phyloP scores from a whole-genome alignment of 805 yeast species.

The Kluyveromyces lactis region DNA sequence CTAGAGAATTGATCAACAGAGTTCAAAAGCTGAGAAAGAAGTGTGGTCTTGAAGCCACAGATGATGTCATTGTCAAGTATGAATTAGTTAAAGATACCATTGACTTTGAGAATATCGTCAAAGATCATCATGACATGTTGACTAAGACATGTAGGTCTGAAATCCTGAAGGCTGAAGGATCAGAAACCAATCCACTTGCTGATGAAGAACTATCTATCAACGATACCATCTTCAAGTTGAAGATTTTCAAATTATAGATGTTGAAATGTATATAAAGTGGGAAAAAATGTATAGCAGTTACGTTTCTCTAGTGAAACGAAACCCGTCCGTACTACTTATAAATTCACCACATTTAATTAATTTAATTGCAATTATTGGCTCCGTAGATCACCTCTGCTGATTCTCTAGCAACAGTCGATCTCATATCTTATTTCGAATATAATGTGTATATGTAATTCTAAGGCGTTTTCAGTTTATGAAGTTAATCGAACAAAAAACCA shows the following conservation, averaged over 20 bases:
- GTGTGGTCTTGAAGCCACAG: constrained; percentile 90
- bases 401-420: too few relatives aligned
- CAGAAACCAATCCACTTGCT: constrained; percentile 49
- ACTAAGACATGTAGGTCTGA: constrained; percentile 66
- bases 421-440: too few relatives aligned
- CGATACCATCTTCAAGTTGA: constrained; percentile 69
- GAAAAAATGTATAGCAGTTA: too few relatives aligned
- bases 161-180: constrained; percentile 35
- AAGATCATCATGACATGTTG: constrained; percentile 58
- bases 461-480: too few relatives aligned
- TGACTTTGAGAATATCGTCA: constrained; percentile 52
- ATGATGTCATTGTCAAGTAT: constrained; percentile 86
- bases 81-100: constrained; percentile 54
- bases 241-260: constrained; percentile 57
- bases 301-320: too few relatives aligned
- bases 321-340: too few relatives aligned
- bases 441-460: too few relatives aligned
- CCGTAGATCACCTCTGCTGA: too few relatives aligned
- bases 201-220: constrained; percentile 84
- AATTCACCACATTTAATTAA: too few relatives aligned
- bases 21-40: constrained; percentile 96
- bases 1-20: constrained; percentile 94
- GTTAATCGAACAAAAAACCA: too few relatives aligned
- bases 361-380: too few relatives aligned
- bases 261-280: too few relatives aligned